Evolutionary conservation across 2,329 filamentous ascomycete species (phyloP), one percentile per base, ranked within the genome.

Genomic region (Neonectria faginata): DNA sequence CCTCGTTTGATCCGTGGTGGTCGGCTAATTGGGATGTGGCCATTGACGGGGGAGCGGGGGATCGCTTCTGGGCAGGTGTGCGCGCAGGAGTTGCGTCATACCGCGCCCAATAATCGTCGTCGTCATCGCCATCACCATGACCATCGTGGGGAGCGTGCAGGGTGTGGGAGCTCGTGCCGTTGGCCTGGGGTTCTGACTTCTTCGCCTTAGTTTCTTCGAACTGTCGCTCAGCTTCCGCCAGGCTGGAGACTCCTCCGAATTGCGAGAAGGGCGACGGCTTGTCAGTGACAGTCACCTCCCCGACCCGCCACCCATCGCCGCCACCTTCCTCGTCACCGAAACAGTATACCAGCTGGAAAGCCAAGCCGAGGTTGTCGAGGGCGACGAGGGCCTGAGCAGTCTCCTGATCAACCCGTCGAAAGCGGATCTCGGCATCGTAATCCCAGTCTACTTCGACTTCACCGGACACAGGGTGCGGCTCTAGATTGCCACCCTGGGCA

Each of bases 391-490:
- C 84, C 72, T 94, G 90, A 56, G 94, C 78, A 0, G 92, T 96
- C 79, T 96, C 92, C 48, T 86, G 80, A 73, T 96, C 92, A 39
- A 92, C 76, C n/a, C 91, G 84, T 64, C 87, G 83, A 79, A 90
- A 95, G 57, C 86, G 84, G 29, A 84, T 83, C 64, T 88, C 83
- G 8, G 88, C 85, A 61, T 93, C 90, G 61, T 83, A 84, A 72
- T 88, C 85, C 84, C 86, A 88, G 76, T 92, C 89, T 20, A 94
- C 79, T 79, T 95, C 92, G 58, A 95, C 87, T 77, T 94, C 92
- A 58, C 92, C 92, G 2, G 91, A 93, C 5, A 91, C 88, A 3
- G 92, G 92, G 73, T 96, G 92, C n/a, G 91, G 91, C 76, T 94
- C 91, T 33, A 95, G 82, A 50, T 85, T 80, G 57, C 91, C 87